Base-by-base conservation (phyloP, 2,329 filamentous ascomycete species). In the Aspergillus japonicus region DNA sequence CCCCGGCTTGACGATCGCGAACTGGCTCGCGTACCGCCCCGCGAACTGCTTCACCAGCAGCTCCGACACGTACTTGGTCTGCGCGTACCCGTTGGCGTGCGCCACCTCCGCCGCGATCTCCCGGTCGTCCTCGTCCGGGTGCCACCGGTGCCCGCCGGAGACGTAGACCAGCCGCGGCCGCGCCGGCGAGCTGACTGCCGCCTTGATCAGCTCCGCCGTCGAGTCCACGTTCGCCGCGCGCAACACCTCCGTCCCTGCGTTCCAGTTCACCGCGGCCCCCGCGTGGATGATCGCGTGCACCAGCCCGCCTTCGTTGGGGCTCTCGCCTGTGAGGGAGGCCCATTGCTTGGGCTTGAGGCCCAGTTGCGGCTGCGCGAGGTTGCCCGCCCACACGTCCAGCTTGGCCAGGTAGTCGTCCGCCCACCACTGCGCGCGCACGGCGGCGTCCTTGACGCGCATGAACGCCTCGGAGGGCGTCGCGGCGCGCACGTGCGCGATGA, bases 341-440 rank as follows among this genome's bases (percentile, higher is more conserved):
- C 55, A 60, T 44, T 54, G 61, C 11, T 11, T 47, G 6, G 55
- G 21, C 26, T 53, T 44, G 11, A 62, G 52, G 2, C 61, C 61
- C 3, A 62, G 58, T 6, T 33, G 50, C 10, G 58, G 58, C 48
- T 50, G 29, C 10, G 68, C 56, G 6, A 69, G 58, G 54, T 69
- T 63, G 2, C 66, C 66, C 8, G 51, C 26, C 66, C 68, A 69
- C 10, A 60, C 61, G n/a, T 68, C 66, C 4, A 68, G 44, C 39
- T 64, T 67, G 14, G 29, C 35, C 16, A 52, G 14, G 31, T 61
- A 63, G 26, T 58, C 42, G 12, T 60, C 48, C 0, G 47, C 35
- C 65, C 66, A 69, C 66, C 68, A 69, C n/a, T 60, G 60, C 1
- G 59, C 61, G 10, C 51, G 48, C n/a, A 59, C 55, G 2, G 65